Conservation (phyloP, 768 basidiomycete genomes). For the Termitomyces sp. region DNA sequence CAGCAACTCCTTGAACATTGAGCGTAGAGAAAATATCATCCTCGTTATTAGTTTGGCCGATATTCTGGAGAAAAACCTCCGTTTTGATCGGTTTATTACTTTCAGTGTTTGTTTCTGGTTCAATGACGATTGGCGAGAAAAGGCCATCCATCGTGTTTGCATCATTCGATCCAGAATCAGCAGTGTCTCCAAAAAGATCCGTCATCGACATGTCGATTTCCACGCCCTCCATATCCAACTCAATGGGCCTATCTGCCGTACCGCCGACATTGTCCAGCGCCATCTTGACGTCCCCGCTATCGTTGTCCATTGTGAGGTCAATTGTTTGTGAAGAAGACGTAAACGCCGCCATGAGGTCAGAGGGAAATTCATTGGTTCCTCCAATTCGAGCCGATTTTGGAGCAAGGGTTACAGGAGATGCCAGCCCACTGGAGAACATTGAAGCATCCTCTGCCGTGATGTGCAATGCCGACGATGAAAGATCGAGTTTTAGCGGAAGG, state of each 20-base stretch:
- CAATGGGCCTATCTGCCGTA: slow-evolving; percentile 79
- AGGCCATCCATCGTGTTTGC: slow-evolving; percentile 41
- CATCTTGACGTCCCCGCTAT: slow-evolving; percentile 23
- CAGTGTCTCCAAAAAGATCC: slow-evolving; percentile 52
- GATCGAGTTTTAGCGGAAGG: slow-evolving; percentile 74
- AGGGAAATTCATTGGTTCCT: slow-evolving; percentile 50
- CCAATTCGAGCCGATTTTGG: slow-evolving; percentile 70
- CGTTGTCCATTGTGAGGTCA: slow-evolving; percentile 48
- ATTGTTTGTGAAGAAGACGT: slow-evolving; percentile 39
- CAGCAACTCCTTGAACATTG: slow-evolving; percentile 16
- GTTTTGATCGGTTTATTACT: slow-evolving; percentile 14
- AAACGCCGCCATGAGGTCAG: slow-evolving; percentile 66
- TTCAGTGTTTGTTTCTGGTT: slow-evolving; percentile 12
- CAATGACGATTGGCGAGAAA: slow-evolving; percentile 45
- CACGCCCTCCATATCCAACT: slow-evolving; percentile 68
- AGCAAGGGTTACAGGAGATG: slow-evolving; percentile 79
- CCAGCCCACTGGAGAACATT: slow-evolving; percentile 55
- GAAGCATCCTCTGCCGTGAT: slow-evolving; percentile 62
- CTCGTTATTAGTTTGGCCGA: slow-evolving; percentile 17
- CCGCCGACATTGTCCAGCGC: slow-evolving; percentile 43
- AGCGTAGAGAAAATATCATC: slow-evolving; percentile 33
- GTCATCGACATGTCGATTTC: slow-evolving; percentile 62
- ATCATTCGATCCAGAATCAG: slow-evolving; percentile 31
- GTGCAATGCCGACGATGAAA: slow-evolving; percentile 66
- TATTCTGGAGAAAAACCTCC: slow-evolving; percentile 33